Evolutionary conservation across 192 early-diverging fungal genomes (phyloP).

Genomic region (Coemansia sp.): DNA sequence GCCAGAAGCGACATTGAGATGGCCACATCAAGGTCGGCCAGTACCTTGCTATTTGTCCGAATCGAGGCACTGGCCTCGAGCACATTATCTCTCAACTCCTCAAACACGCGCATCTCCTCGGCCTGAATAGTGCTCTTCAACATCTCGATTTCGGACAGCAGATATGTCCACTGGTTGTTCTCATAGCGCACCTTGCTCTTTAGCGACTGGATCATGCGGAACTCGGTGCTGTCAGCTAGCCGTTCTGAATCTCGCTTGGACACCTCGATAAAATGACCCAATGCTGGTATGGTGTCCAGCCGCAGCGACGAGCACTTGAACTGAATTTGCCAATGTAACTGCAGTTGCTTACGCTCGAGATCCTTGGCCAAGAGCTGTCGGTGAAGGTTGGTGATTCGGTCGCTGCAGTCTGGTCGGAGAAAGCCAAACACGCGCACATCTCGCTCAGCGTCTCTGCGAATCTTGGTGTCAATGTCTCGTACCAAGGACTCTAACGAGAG

Average conservation of each 20-base stretch:
- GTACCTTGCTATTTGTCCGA: constrained; percentile 62
- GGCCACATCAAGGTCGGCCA: constrained; percentile 73
- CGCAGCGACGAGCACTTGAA: constrained; percentile 44
- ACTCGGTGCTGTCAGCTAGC: constrained; percentile 26
- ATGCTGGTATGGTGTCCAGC: constrained; percentile 48
- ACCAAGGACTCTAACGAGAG: constrained; percentile 52
- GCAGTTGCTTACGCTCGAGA: constrained; percentile 43
- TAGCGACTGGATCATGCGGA: constrained; percentile 60
- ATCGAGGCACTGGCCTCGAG: constrained; percentile 61
- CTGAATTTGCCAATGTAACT: constrained; percentile 37
- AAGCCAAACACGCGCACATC: constrained; percentile 60
- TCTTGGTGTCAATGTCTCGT: constrained; percentile 46
- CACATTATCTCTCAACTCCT: constrained; percentile 52
- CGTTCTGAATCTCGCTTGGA: constrained; percentile 51
- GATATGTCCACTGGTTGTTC: constrained; percentile 61
- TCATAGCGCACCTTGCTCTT: constrained; percentile 62
- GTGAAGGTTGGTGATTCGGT: constrained; percentile 45
- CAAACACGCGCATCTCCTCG: constrained; percentile 62
- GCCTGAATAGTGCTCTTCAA: constrained; percentile 52
- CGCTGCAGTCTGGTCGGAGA: constrained; percentile 56
- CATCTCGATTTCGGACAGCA: constrained; percentile 61
- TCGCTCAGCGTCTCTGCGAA: constrained; percentile 54
- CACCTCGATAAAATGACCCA: constrained; percentile 63
- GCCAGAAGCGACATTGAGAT: constrained; percentile 66
- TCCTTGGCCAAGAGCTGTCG: constrained; percentile 49